Percentiles rank a stretch among this genome's conserved stretches.
Conservation (phyloP, 306 rosid genomes). For the Corylus americana region DNA sequence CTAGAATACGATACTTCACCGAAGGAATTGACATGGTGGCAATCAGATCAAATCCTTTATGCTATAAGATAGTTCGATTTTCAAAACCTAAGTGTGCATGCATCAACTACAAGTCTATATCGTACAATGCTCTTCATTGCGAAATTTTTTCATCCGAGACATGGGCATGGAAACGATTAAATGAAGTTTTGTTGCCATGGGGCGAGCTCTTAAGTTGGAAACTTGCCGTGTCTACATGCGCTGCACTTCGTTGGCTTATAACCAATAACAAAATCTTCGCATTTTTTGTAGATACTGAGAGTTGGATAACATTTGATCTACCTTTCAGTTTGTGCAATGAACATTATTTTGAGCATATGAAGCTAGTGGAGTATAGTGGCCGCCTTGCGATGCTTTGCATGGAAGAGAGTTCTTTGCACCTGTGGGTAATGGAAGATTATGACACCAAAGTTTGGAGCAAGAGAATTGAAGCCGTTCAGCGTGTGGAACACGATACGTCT, state of each 20-base stretch:
- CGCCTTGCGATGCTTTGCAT: slow-evolving; percentile 11
- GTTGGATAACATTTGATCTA: neutral
- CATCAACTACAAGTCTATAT: neutral
- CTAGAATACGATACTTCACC: neutral
- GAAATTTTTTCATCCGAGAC: slow-evolving; percentile 1
- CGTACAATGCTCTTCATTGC: neutral
- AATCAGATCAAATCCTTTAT: neutral
- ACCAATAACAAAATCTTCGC: neutral
- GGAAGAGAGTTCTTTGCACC: neutral
- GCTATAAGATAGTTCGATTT: slow-evolving; percentile 8
- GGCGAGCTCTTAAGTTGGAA: too few species aligned
- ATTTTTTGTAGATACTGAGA: neutral
- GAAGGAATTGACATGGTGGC: neutral
- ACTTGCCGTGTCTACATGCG: neutral
- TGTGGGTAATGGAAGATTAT: neutral
- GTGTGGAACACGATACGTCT: neutral
- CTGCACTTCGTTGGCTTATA: neutral
- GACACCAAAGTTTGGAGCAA: neutral
- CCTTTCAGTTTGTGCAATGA: neutral
- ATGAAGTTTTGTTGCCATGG: neutral
- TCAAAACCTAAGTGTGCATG: neutral
- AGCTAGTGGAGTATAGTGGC: slow-evolving; percentile 5
- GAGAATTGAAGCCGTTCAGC: neutral
- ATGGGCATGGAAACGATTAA: slow-evolving; percentile 8
- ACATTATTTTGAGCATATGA: neutral